A percentile compares a stretch with the other conserved stretches of the same genome.
Evolutionary conservation across 169 alveolate genomes (phyloP).

Genomic region (Eimeria brunetti): DNA sequence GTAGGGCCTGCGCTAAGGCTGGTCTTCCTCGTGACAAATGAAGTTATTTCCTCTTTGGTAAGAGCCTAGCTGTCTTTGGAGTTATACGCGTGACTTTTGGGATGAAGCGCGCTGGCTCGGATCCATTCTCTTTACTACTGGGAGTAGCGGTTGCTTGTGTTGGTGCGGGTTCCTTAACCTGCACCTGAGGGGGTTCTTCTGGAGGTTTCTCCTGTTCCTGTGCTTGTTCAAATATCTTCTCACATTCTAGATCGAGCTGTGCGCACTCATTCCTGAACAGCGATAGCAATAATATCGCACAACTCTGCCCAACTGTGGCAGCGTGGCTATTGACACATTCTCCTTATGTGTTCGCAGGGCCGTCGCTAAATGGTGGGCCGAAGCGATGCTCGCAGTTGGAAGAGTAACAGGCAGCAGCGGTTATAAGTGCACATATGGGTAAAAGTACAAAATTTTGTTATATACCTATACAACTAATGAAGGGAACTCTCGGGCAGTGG

Average conservation of each 20-base stretch:
- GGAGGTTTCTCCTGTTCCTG: neutral
- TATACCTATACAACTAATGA: neutral
- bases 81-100: neutral
- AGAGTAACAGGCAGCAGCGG: too few relatives aligned
- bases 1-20: neutral
- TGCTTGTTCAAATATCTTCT: neutral
- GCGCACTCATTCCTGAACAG: constrained; percentile 24
- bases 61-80: neutral
- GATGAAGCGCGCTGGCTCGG: constrained; percentile 9
- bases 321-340: neutral
- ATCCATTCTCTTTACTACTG: neutral
- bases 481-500: neutral
- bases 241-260: neutral
- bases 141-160: neutral
- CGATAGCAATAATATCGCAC: neutral
- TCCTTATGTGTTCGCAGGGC: neutral
- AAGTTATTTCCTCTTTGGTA: neutral
- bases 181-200: neutral
- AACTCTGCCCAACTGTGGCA: neutral
- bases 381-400: neutral
- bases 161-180: neutral
- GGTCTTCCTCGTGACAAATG: neutral
- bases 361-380: neutral
- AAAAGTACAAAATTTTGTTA: neutral
- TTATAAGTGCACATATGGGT: too few relatives aligned